Base-by-base conservation (phyloP, 2,329 filamentous ascomycete species). In the Corynespora cassiicola region DNA sequence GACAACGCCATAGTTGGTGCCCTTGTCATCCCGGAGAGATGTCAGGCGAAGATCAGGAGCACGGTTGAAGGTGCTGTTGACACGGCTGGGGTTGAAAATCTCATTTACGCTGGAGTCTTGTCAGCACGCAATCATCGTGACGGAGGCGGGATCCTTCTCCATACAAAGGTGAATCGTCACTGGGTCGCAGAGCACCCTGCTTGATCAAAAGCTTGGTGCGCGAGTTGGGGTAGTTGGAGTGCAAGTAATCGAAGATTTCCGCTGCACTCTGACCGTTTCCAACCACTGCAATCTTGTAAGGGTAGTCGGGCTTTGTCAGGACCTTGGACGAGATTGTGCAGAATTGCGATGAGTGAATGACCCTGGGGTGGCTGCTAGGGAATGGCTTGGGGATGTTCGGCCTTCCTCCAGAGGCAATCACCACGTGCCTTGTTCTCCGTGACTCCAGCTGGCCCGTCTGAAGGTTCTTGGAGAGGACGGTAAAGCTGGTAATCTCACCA, bases 141-240 rank as follows among this genome's bases (percentile, higher is more conserved):
- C 9, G 12, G 12, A 22, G 12, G 10, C 21, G 20, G 5, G 9
- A 15, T 2, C 11, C 6, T 15, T n/a, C 11, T 17, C n/a, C 87
- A 75, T 75, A 91, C 88, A 97, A 97, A 12, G 92, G 94, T 36
- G 90, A 96, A 68, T 97, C 94, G 63, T 99, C 92, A 62, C 90
- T 95, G 1, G 92, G 92, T 55, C 87, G 84, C 44, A 99, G 72
- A 39, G 92, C 90, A 48, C 90, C 82, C 26, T 86, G 85, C 54
- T 89, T 85, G 76, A 96, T 92, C 43, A 96, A 75, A 40, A 99
- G 72, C 22, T 77, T 81, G 0, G 90, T 91, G 55, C 81, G 79
- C 18, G 87, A 84, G 63, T 92, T 90, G 24, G 90, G 90, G 65
- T 95, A 96, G 30, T 88, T 75, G 24, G 75, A 78, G 58, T 92